phyloP scores from a whole-genome alignment of 2,329 filamentous ascomycete species.

The Penicillium freii region DNA sequence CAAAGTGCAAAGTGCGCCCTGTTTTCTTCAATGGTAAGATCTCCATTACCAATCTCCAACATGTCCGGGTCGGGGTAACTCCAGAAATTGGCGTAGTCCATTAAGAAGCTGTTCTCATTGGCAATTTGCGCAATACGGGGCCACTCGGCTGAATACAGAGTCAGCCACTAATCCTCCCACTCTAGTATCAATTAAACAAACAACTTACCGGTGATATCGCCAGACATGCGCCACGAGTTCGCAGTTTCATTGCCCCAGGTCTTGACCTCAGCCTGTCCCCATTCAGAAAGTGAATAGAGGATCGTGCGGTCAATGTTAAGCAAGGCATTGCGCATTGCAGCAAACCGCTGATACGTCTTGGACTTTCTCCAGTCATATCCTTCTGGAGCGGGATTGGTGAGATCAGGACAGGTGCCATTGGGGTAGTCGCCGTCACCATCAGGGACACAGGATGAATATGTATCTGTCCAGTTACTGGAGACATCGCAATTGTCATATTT shows the following conservation, averaged over 20 bases:
- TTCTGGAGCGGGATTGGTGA: conserved; percentile 39
- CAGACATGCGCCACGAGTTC: conserved; percentile 46
- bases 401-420: conserved; percentile 44
- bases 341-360: conserved; percentile 49
- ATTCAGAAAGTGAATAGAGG: conserved; percentile 54
- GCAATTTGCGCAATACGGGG: conserved; percentile 42
- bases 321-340: conserved; percentile 54
- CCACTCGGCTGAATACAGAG: conserved; percentile 24
- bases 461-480: conserved; percentile 40
- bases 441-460: conserved; percentile 42
- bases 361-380: conserved; percentile 54
- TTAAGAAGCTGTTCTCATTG: conserved; percentile 51
- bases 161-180: neutral
- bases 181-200: neutral
- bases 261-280: conserved; percentile 53
- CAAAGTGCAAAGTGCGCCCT: conserved; percentile 54
- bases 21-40: conserved; percentile 48
- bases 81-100: conserved; percentile 49
- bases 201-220: conserved; percentile 32
- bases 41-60: conserved; percentile 52
- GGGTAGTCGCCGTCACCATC: conserved; percentile 37
- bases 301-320: conserved; percentile 47
- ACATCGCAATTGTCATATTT: conserved; percentile 60
- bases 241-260: conserved; percentile 52
- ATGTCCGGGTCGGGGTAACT: conserved; percentile 54